phyloP scores from a whole-genome alignment of 2,329 filamentous ascomycete genomes.

The Pseudogymnoascus sp. region DNA sequence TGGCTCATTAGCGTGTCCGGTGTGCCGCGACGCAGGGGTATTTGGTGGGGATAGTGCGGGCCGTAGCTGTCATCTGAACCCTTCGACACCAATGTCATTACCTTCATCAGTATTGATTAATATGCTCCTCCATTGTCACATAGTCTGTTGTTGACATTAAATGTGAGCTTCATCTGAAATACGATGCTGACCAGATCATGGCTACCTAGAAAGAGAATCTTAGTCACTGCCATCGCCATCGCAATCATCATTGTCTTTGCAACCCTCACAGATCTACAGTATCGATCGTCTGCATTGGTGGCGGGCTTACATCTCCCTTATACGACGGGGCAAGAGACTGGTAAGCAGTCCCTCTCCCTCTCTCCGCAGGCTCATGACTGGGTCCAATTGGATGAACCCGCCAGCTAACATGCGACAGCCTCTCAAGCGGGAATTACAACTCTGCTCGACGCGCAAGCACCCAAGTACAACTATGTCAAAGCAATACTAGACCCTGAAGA shows the following conservation, averaged over 20 bases:
- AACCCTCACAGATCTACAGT: slow-evolving; percentile 9
- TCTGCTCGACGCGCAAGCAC: neutral
- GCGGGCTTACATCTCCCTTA: neutral
- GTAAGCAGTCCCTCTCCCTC: neutral
- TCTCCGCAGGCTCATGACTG: neutral
- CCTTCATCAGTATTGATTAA: neutral
- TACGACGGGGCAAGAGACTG: neutral
- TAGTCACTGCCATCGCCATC: neutral
- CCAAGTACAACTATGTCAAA: slow-evolving; percentile 11
- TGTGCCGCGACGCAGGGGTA: neutral
- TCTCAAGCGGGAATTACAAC: neutral
- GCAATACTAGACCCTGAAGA: slow-evolving; percentile 16
- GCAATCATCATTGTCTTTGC: slow-evolving; percentile 12
- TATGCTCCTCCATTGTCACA: neutral
- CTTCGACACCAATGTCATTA: neutral
- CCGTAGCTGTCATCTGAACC: neutral
- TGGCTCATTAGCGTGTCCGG: neutral
- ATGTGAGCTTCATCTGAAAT: slow-evolving; percentile 6
- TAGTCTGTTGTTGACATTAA: neutral
- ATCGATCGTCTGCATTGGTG: neutral
- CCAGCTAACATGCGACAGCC: slow-evolving; percentile 4
- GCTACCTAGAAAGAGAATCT: slow-evolving; percentile 12
- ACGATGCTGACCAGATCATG: slow-evolving; percentile 14
- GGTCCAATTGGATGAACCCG: neutral
- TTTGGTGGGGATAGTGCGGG: neutral